Base-by-base conservation (phyloP, 2,329 filamentous ascomycete genomes). In the Microcyclosporella mali region DNA sequence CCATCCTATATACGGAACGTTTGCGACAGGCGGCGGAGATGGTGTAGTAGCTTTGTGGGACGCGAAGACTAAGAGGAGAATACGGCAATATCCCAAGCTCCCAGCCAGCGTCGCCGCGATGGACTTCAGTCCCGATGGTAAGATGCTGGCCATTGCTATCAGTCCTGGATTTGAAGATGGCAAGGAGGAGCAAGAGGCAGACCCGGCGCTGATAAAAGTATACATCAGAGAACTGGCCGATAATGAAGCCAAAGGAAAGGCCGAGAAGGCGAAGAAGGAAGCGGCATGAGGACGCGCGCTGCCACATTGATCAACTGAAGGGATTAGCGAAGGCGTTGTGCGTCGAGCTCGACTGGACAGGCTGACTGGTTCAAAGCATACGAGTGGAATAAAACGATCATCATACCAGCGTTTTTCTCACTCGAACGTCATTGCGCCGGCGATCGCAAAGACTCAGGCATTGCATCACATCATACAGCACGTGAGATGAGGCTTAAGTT, bases 11-110 rank as follows among this genome's bases (percentile, higher is more conserved):
- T 73, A 80, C 51, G 87, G 87, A 48, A 94, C 88, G 0, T 95
- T 95, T 65, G 89, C 88, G 0, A 88, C 84, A 10, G 89, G 87
- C 19, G 89, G 89, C 33, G 89, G 88, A 21, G 89, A 95, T 61
- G 87, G 88, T 28, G 85, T 89, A 7, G 88, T 95, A n/a, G 86
- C 87, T 4, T 69, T 95, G 33, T 95, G 89, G 89, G 89, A 95
- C 63, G 88, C 85, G 8, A 82, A 88, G 56, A 85, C 86, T 43
- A 95, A 95, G 78, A 77, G 88, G 58, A 79, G 89, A 63, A 85
- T 95, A 65, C 79, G 87, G 61, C 86, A 94, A 62, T 95, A 95
- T 65, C 86, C 88, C 58, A 85, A 85, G 59, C 88, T 89, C 45
- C 76, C 82, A 12, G 80, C 88, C 33, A 88, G 82, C 58, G 79